Conservation (phyloP, 2,329 filamentous ascomycete species). For the Stromatinia cepivora region DNA sequence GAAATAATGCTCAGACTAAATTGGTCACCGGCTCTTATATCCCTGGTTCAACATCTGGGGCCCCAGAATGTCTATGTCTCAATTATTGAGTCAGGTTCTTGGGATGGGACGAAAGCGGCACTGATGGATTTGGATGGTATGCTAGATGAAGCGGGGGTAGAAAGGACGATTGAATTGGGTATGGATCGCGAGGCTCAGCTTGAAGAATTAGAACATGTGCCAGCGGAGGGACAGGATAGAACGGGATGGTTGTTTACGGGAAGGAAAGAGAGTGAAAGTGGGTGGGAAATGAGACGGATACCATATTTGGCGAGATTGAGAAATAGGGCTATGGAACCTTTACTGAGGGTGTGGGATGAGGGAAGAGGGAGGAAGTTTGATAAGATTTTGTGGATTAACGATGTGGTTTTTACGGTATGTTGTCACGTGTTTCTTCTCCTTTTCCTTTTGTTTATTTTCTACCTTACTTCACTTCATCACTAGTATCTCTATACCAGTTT, state of each 20-base stretch:
- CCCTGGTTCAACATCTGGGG: constrained; percentile 58
- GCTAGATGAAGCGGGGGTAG: constrained; percentile 53
- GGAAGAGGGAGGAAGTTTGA: constrained; percentile 49
- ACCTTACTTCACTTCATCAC: not conserved
- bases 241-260: constrained; percentile 64
- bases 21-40: constrained; percentile 62
- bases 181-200: constrained; percentile 29
- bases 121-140: constrained; percentile 56
- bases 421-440: not conserved
- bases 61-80: constrained; percentile 66
- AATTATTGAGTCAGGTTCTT: constrained; percentile 68
- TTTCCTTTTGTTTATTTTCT: not conserved
- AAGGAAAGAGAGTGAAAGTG: constrained; percentile 48
- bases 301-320: constrained; percentile 65
- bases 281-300: constrained; percentile 54
- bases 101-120: constrained; percentile 65
- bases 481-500: not conserved
- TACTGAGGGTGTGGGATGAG: constrained; percentile 12
- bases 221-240: constrained; percentile 26
- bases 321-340: constrained; percentile 57
- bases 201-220: constrained; percentile 25
- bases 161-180: constrained; percentile 30
- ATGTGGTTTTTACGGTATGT: constrained; percentile 59
- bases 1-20: constrained; percentile 58
- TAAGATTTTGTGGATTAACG: constrained; percentile 61